Percentiles rank a stretch among this genome's conserved stretches.
Evolutionary conservation across 345 rosid genomes (phyloP).

Genomic region (Syzygium jambos): DNA sequence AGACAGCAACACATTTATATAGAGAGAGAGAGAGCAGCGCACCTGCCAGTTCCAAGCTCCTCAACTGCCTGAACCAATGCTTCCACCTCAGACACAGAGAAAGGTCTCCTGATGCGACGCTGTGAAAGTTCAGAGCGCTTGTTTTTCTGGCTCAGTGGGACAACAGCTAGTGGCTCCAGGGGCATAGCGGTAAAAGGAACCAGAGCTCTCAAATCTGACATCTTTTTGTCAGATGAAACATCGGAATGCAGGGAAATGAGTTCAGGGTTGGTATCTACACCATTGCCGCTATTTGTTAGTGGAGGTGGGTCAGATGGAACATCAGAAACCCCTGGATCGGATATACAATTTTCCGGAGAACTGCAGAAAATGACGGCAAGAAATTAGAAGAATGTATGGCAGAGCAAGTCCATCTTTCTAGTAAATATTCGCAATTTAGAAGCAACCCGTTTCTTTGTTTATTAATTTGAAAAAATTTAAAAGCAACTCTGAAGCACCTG

Average conservation of each 20-base stretch:
- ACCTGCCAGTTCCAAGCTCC: conserved; percentile 96
- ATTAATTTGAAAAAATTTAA: not conserved
- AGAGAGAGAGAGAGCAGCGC: not conserved
- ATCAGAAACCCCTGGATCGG: conserved; percentile 29
- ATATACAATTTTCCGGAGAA: conserved; percentile 22
- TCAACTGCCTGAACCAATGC: conserved; percentile 90
- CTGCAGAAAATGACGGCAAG: conserved; percentile 21
- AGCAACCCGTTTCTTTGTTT: not conserved
- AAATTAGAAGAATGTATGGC: not conserved
- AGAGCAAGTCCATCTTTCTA: not conserved
- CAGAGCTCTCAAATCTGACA: conserved; percentile 59
- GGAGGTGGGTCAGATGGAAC: conserved; percentile 23
- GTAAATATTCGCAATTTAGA: not conserved
- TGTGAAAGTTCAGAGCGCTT: conserved; percentile 70
- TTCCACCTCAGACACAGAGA: conserved; percentile 94
- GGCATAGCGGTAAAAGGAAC: conserved; percentile 46
- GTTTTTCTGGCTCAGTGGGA: conserved; percentile 57
- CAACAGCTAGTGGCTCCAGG: conserved; percentile 50
- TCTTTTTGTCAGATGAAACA: conserved; percentile 31
- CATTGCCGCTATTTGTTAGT: conserved; percentile 15
- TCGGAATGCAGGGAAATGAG: conserved; percentile 30
- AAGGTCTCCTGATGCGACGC: conserved; percentile 96
- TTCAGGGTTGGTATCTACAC: conserved; percentile 34
- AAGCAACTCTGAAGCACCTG: conserved; percentile 32
- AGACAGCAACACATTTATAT: not conserved